phyloP scores from a whole-genome alignment of 1,284 basidiomycete genomes.

The Moniliella sp. region DNA sequence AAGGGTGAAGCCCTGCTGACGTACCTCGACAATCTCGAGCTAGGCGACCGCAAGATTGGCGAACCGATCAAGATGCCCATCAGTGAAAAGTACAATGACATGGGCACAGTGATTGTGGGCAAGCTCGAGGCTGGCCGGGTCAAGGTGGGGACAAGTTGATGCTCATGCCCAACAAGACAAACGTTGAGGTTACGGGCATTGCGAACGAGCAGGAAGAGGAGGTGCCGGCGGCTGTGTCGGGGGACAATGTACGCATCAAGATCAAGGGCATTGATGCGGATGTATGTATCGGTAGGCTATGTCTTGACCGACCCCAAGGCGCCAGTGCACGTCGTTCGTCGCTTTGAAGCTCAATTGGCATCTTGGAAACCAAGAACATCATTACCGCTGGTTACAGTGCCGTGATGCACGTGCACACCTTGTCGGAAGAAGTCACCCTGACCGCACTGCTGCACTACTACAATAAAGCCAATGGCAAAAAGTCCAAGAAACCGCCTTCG shows the following conservation, averaged over 20 bases:
- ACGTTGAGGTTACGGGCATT: conserved; percentile 23
- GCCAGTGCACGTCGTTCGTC: conserved; percentile 26
- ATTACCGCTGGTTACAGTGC: conserved; percentile 31
- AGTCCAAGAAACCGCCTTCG: conserved; percentile 27
- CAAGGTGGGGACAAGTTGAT: conserved; percentile 21
- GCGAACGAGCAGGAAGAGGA: conserved; percentile 31
- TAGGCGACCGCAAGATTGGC: conserved; percentile 27
- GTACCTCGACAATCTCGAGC: conserved; percentile 20
- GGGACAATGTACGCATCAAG: conserved; percentile 32
- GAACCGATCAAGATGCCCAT: conserved; percentile 32
- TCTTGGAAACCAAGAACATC: conserved; percentile 31
- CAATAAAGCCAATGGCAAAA: conserved; percentile 34
- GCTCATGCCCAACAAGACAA: conserved; percentile 27
- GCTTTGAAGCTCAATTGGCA: conserved; percentile 33
- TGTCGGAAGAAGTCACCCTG: conserved; percentile 24
- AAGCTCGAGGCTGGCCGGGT: conserved; percentile 31
- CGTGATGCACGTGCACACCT: conserved; percentile 29
- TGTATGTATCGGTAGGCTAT: conserved; percentile 23
- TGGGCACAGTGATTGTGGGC: conserved; percentile 32
- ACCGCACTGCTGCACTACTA: conserved; percentile 30
- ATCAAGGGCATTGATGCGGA: conserved; percentile 29
- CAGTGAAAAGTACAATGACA: conserved; percentile 32
- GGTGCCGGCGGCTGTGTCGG: conserved; percentile 30
- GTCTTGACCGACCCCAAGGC: conserved; percentile 22
- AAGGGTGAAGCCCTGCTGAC: conserved; percentile 20